A percentile compares a stretch with the other conserved stretches of the same genome.
These are phyloP conservation scores for Ambrosia trifida DNA, from an alignment of 129 eudicot species.

Conservation along the genomic window DNA sequence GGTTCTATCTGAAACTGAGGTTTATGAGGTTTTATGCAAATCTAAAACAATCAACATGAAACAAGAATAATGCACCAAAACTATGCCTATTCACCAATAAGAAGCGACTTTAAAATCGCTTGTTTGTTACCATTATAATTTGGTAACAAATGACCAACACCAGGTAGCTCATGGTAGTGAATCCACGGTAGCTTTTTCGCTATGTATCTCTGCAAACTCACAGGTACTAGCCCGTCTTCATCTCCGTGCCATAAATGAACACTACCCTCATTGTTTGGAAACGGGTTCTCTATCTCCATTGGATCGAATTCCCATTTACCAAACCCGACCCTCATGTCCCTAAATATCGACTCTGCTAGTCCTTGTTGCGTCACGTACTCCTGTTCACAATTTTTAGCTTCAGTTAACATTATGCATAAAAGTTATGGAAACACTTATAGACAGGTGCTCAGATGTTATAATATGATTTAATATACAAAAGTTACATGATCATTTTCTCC, in stretches of 20 bases:
- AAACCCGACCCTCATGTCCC: slow-evolving; percentile 73
- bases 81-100: slow-evolving; percentile 40
- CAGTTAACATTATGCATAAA: background rate
- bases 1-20: too few species aligned
- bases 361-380: slow-evolving; percentile 70
- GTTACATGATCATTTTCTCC: too few species aligned
- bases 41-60: background rate
- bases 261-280: slow-evolving; percentile 42
- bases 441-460: too few species aligned
- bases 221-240: slow-evolving; percentile 75
- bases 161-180: slow-evolving; percentile 65
- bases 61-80: slow-evolving; percentile 6
- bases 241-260: slow-evolving; percentile 87
- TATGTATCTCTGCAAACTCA: slow-evolving; percentile 63
- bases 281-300: slow-evolving; percentile 58
- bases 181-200: slow-evolving; percentile 71
- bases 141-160: slow-evolving; percentile 71
- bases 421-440: background rate
- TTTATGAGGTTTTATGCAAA: too few species aligned
- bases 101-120: slow-evolving; percentile 55
- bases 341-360: slow-evolving; percentile 51
- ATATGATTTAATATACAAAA: too few species aligned
- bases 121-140: slow-evolving; percentile 36
- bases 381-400: slow-evolving; percentile 31
- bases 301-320: slow-evolving; percentile 82